Evolutionary conservation across 345 rosid species (phyloP), one percentile per base, ranked within the genome.

Genomic region (Erucastrum elatum): DNA sequence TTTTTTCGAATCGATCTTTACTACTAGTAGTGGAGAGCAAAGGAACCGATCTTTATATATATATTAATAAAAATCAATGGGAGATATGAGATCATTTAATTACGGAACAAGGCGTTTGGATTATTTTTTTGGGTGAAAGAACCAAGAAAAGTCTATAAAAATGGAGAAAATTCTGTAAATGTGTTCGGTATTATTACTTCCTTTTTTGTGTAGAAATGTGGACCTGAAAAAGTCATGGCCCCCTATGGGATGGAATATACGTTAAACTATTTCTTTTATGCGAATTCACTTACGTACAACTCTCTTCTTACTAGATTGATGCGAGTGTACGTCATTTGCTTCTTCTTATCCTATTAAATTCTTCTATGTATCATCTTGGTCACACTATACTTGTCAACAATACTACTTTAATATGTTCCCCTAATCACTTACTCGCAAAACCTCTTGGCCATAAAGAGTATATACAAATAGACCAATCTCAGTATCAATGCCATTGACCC

Each of bases 1-100:
- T n/a, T n/a, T n/a, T n/a, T n/a, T n/a, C n/a, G 26, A 78, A 72
- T 73, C 78, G 8, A 16, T 31, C 4, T 16, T n/a, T 21, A 21
- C 21, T 21, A 64, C 30, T 35, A 34, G 8, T 65, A 41, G 37
- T 44, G 61, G 49, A 39, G 6, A 29, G 41, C 33, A 37, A 63
- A 13, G 26, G 58, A 71, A 66, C 16, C 26, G 31, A 73, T 67
- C 64, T 53, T 69, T 46, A 21, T 41, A 46, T 69, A 53, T 34
- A n/a, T 0, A 21, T 1, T 56, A 37, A 37, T 7, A 7, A 2
- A 6, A 37, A 65, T 35, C 35, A 69, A 30, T 37, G 16, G 56
- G 51, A 70, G 30, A 41, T 41, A 39, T 51, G 34, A 53, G 46
- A 56, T 77, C 70, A 63, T 51, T 46, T 35, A 62, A 51, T 77